These are phyloP conservation scores for Apiotrichum porosum DNA, from an alignment of 1,284 basidiomycete species.

Conservation along the genomic window DNA sequence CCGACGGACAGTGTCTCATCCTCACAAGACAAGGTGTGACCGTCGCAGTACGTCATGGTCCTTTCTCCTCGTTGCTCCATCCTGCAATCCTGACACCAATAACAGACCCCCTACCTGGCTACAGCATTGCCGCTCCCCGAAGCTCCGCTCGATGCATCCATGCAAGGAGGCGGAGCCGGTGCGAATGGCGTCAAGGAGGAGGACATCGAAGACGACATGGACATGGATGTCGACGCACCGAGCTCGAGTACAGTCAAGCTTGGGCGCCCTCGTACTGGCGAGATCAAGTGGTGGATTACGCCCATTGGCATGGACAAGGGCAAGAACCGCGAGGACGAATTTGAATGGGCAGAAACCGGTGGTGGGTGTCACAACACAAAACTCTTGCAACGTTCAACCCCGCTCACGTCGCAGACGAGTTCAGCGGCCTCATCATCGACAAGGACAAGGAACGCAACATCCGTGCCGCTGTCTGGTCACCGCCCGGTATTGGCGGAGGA, in stretches of 20 bases:
- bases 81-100: not conserved
- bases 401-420: slow-evolving; percentile 26
- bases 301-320: slow-evolving; percentile 18
- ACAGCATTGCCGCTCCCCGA: slow-evolving; percentile 27
- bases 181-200: slow-evolving; percentile 8
- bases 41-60: slow-evolving; percentile 16
- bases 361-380: slow-evolving; percentile 2
- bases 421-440: slow-evolving; percentile 19
- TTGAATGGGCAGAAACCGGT: slow-evolving; percentile 14
- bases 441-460: slow-evolving; percentile 24
- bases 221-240: slow-evolving; percentile 6
- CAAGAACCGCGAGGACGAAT: slow-evolving; percentile 12
- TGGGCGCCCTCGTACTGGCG: slow-evolving; percentile 24
- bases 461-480: slow-evolving; percentile 37
- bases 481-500: slow-evolving; percentile 25
- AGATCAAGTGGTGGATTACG: slow-evolving; percentile 33
- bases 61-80: slow-evolving; percentile 7
- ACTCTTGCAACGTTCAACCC: too few relatives aligned
- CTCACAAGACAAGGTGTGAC: slow-evolving; percentile 25
- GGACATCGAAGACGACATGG: slow-evolving; percentile 8
- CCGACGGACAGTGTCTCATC: slow-evolving; percentile 41
- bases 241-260: slow-evolving; percentile 6
- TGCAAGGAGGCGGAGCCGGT: slow-evolving; percentile 5
- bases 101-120: slow-evolving; percentile 35
- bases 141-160: slow-evolving; percentile 18